Conservation (phyloP, 2,329 filamentous ascomycete genomes). For the Gaeumannomyces sp. region DNA sequence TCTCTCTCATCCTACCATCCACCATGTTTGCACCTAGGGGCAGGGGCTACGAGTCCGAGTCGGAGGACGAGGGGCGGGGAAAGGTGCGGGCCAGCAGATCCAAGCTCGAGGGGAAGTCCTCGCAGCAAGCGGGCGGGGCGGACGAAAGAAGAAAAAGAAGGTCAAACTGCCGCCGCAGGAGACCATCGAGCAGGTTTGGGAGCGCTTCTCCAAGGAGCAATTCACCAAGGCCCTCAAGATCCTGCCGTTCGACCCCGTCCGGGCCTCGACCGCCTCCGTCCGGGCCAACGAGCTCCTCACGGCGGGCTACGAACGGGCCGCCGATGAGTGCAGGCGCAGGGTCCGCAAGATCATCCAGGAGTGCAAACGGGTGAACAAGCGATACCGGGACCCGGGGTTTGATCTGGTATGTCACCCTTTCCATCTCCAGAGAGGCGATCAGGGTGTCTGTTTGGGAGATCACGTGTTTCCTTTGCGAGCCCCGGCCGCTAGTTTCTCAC, state of each 20-base stretch:
- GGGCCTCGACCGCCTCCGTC: slow-evolving; percentile 41
- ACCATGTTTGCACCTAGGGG: slow-evolving; percentile 10
- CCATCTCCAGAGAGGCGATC: neutral
- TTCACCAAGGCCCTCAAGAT: slow-evolving; percentile 62
- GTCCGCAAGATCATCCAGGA: slow-evolving; percentile 56
- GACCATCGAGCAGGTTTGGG: slow-evolving; percentile 62
- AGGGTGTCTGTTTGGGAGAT: neutral
- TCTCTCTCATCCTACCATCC: neutral
- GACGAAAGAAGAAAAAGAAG: slow-evolving; percentile 52
- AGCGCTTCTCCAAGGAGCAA: slow-evolving; percentile 50
- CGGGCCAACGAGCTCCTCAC: slow-evolving; percentile 54
- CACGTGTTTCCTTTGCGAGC: neutral
- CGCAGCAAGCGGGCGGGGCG: neutral
- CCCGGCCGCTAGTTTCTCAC: too few species aligned
- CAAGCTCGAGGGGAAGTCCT: slow-evolving; percentile 4
- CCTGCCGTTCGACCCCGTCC: slow-evolving; percentile 57
- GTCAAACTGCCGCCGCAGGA: slow-evolving; percentile 55
- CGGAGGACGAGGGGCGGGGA: slow-evolving; percentile 4
- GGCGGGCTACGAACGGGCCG: slow-evolving; percentile 57
- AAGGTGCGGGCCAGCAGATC: neutral
- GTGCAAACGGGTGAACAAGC: slow-evolving; percentile 69
- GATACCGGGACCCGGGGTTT: slow-evolving; percentile 64
- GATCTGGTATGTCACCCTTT: slow-evolving; percentile 41
- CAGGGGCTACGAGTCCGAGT: slow-evolving; percentile 10
- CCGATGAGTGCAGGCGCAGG: slow-evolving; percentile 56